Evolutionary conservation across 2,329 filamentous ascomycete species (phyloP).

Genomic region (Lomentospora prolificans): DNA sequence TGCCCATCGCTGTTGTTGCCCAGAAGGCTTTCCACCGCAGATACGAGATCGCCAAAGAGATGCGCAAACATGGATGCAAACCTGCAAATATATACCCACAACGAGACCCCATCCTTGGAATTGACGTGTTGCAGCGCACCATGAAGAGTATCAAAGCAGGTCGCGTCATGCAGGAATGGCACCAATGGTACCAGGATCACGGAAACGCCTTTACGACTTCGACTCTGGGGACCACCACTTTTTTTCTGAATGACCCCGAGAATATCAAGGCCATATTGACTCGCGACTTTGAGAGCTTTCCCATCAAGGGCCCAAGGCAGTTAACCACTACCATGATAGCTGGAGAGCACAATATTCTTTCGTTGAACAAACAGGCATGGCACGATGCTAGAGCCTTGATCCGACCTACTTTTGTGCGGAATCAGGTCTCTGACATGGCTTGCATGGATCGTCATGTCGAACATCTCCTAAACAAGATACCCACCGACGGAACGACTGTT

Average conservation of each 20-base stretch:
- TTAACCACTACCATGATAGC: neutral
- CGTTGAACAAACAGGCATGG: conserved; percentile 40
- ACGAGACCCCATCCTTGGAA: neutral
- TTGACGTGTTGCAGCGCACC: neutral
- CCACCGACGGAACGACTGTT: conserved; percentile 42
- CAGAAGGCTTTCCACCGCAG: neutral
- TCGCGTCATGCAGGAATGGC: neutral
- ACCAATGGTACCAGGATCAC: neutral
- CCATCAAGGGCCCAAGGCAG: neutral
- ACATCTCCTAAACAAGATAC: conserved; percentile 61
- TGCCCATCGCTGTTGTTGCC: neutral
- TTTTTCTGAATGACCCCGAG: conserved; percentile 1
- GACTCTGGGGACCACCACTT: neutral
- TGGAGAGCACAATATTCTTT: neutral
- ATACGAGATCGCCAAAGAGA: neutral
- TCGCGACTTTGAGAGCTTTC: conserved; percentile 1
- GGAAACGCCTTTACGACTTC: neutral
- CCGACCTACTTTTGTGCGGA: conserved; percentile 76
- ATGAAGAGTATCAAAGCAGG: neutral
- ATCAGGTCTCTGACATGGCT: conserved; percentile 71
- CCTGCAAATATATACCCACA: neutral
- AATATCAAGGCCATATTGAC: neutral
- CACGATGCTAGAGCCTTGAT: conserved; percentile 69
- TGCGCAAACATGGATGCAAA: neutral
- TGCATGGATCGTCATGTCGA: conserved; percentile 73